Percentiles rank a stretch among this genome's conserved stretches.
These are phyloP conservation scores for Pichia rugopelliculosa DNA, from an alignment of 805 yeast species.

Conservation along the genomic window DNA sequence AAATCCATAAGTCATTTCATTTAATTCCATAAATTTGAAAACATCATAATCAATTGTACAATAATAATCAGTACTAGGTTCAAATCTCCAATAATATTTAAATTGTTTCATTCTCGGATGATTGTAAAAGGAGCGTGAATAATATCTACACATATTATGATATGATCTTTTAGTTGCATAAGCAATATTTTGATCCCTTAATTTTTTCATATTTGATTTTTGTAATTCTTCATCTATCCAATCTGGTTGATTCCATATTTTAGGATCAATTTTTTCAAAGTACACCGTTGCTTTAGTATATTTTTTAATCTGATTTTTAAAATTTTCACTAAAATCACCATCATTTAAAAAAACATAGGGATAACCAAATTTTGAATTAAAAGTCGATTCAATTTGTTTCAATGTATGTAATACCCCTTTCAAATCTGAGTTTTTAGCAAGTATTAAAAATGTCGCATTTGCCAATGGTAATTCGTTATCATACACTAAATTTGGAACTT, in stretches of 20 bases:
- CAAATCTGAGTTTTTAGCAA: conserved; percentile 65
- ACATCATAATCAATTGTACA: conserved; percentile 71
- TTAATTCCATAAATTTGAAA: conserved; percentile 62
- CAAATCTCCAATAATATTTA: conserved; percentile 75
- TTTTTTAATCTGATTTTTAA: conserved; percentile 38
- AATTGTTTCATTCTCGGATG: conserved; percentile 55
- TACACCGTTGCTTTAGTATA: conserved; percentile 36
- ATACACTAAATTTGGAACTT: conserved; percentile 29
- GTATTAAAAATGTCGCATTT: conserved; percentile 66
- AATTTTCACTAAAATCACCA: conserved; percentile 49
- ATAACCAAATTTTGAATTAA: conserved; percentile 64
- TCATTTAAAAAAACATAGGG: conserved; percentile 82
- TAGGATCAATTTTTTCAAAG: conserved; percentile 45
- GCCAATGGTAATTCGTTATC: conserved; percentile 32
- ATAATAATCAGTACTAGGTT: conserved; percentile 63
- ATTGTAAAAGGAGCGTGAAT: conserved; percentile 56
- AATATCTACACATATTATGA: conserved; percentile 82
- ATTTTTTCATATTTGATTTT: conserved; percentile 28
- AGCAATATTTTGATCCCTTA: conserved; percentile 36
- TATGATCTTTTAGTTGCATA: conserved; percentile 59
- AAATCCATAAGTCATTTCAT: conserved; percentile 68
- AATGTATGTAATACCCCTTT: conserved; percentile 45
- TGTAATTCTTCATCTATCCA: conserved; percentile 33
- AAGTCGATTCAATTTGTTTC: conserved; percentile 50
- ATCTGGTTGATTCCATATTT: conserved; percentile 42